A percentile compares a stretch with the other conserved stretches of the same genome.
These are phyloP conservation scores for Verticillium longisporum DNA, from an alignment of 2,329 filamentous ascomycete genomes.

Conservation along the genomic window DNA sequence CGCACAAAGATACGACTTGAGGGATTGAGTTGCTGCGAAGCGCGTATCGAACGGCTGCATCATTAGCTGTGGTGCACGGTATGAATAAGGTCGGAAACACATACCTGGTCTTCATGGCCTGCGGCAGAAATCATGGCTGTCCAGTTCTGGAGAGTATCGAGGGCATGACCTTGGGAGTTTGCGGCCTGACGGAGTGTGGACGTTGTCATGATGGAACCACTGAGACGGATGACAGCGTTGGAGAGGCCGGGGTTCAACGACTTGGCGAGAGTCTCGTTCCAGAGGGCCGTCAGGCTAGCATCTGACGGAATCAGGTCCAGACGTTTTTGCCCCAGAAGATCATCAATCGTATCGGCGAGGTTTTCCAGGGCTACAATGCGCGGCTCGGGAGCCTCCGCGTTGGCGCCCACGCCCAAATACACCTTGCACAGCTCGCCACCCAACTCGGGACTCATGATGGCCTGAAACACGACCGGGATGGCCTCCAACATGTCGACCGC, in stretches of 20 bases:
- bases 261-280: constrained; percentile 28
- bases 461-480: constrained; percentile 22
- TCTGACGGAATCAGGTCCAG: constrained; percentile 22
- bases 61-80: not conserved
- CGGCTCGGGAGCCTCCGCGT: constrained; percentile 33
- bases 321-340: constrained; percentile 20
- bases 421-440: constrained; percentile 28
- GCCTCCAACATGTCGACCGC: constrained; percentile 31
- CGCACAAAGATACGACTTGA: constrained; percentile 41
- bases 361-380: constrained; percentile 39
- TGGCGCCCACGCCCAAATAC: constrained; percentile 34
- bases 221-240: constrained; percentile 40
- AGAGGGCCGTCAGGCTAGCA: constrained; percentile 29
- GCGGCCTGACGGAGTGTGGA: constrained; percentile 15
- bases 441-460: constrained; percentile 14
- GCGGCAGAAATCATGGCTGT: constrained; percentile 42
- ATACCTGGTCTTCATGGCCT: constrained; percentile 40
- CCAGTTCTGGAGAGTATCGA: constrained; percentile 30
- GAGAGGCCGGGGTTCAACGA: constrained; percentile 40
- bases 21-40: constrained; percentile 49
- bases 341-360: constrained; percentile 38
- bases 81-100: constrained; percentile 9
- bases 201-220: constrained; percentile 35
- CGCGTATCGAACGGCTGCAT: constrained; percentile 58
- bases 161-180: constrained; percentile 3